Evolutionary conservation across 2,329 filamentous ascomycete genomes (phyloP).

Genomic region (Fusarium secorum): DNA sequence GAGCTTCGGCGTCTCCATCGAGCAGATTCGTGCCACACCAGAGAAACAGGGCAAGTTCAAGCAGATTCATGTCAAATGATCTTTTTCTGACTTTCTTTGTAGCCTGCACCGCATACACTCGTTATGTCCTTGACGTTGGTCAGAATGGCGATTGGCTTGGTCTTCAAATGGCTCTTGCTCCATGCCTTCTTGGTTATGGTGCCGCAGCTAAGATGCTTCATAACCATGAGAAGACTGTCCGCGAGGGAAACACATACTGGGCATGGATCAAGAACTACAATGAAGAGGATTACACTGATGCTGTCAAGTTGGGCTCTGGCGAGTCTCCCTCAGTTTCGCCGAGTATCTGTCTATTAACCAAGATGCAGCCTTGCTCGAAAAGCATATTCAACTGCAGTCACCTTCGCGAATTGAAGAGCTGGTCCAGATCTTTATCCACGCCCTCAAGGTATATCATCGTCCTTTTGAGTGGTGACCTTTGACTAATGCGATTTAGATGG

Average conservation of each 20-base stretch:
- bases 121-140: slow-evolving; percentile 89
- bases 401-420: slow-evolving; percentile 81
- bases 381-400: slow-evolving; percentile 75
- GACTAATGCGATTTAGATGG: slow-evolving; percentile 51
- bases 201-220: slow-evolving; percentile 77
- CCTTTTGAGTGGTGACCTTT: background rate
- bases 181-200: slow-evolving; percentile 90
- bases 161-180: slow-evolving; percentile 83
- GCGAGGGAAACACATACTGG: slow-evolving; percentile 79
- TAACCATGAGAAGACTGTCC: slow-evolving; percentile 65
- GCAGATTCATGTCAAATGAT: background rate
- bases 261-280: slow-evolving; percentile 92
- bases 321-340: slow-evolving; percentile 40
- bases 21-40: slow-evolving; percentile 75
- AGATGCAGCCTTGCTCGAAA: slow-evolving; percentile 74
- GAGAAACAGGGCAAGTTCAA: slow-evolving; percentile 74
- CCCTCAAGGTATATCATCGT: slow-evolving; percentile 71
- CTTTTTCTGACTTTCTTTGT: background rate
- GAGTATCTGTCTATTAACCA: background rate
- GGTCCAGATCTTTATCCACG: slow-evolving; percentile 83
- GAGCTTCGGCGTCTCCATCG: slow-evolving; percentile 77
- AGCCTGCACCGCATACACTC: slow-evolving; percentile 83
- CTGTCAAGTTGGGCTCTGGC: slow-evolving; percentile 76
- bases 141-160: slow-evolving; percentile 88
- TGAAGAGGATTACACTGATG: slow-evolving; percentile 77